Conservation (phyloP, 108 stramenopile genomes). For the Tribonema minus region DNA sequence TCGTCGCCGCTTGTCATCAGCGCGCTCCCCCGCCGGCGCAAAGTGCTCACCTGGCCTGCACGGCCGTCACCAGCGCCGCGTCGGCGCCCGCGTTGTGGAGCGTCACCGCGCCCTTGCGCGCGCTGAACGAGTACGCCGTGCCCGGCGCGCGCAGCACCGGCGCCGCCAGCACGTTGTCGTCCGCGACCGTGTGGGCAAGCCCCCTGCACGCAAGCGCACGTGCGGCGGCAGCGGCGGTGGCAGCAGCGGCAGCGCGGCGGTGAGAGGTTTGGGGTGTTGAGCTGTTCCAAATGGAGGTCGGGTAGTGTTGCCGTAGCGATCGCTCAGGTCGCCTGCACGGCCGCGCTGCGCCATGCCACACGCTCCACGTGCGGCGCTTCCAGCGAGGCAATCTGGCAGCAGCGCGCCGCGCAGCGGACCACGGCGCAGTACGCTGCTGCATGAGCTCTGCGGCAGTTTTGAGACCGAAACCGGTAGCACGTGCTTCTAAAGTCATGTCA, state of each 20-base stretch:
- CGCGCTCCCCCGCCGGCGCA: conserved; percentile 2
- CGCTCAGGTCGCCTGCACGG: background rate
- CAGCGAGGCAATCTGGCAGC: background rate
- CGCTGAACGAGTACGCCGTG: background rate
- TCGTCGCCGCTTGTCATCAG: conserved; percentile 13
- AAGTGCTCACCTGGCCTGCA: conserved; percentile 12
- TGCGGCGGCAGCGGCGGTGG: background rate
- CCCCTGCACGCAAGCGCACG: background rate
- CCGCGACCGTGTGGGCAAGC: background rate
- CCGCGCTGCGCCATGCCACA: background rate
- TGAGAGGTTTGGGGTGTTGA: background rate
- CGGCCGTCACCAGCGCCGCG: conserved; percentile 3
- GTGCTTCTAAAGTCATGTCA: background rate
- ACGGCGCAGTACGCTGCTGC: background rate
- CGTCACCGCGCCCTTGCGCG: background rate
- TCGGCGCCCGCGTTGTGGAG: background rate
- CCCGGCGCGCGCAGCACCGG: background rate
- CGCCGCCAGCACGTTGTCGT: no score
- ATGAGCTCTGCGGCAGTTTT: background rate
- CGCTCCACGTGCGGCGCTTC: background rate
- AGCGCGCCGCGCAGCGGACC: background rate
- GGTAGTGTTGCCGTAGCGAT: background rate
- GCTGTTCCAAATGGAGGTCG: background rate
- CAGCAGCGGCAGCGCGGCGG: background rate
- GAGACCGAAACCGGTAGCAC: background rate